Evolutionary conservation across 2,329 filamentous ascomycete genomes (phyloP), one percentile per base, ranked within the genome.

Genomic region (Escovopsis sp.): DNA sequence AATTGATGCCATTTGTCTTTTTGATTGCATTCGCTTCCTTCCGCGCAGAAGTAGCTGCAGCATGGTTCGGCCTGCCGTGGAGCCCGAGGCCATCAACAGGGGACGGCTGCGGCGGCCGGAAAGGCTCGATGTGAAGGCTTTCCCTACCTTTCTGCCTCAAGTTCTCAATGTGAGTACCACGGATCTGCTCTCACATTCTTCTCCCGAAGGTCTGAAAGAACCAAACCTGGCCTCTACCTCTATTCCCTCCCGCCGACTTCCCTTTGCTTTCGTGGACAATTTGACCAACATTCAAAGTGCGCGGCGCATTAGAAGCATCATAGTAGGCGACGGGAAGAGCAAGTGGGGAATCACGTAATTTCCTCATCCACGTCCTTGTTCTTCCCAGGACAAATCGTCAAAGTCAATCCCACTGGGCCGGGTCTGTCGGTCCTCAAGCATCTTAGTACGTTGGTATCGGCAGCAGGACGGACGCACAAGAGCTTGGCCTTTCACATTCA

Each of bases 271-370:
- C 21, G 8, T 25, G n/a, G n/a, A n/a, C n/a, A n/a, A n/a, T n/a
- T 33, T 33, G 21, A 33, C 31, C 31, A 23, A 33, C 11, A 19
- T 23, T 31, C 34, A 31, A 31, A 15, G 17, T 16, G 17, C 11
- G 15, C 17, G 28, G 28, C 28, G 37, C 33, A 37, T 39, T 25
- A 35, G 41, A 29, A 34, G 34, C 37, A 34, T 41, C 32, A 37
- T 19, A 39, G 43, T 26, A 34, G 30, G 31, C 40, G 41, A 25
- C 11, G 9, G 21, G 21, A 25, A 25, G 21, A 11, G 21, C 7
- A 25, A 25, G 21, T 11, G 11, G 11, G 21, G 21, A 25, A 25
- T 25, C 21, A 25, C 21, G 21, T 25, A 8, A 8, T 25, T 25
- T 25, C 21, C 21, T 25, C 11, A 11, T 25, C n/a, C n/a, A n/a